phyloP scores from a whole-genome alignment of 768 basidiomycete genomes.

The Lactifluus volemus region DNA sequence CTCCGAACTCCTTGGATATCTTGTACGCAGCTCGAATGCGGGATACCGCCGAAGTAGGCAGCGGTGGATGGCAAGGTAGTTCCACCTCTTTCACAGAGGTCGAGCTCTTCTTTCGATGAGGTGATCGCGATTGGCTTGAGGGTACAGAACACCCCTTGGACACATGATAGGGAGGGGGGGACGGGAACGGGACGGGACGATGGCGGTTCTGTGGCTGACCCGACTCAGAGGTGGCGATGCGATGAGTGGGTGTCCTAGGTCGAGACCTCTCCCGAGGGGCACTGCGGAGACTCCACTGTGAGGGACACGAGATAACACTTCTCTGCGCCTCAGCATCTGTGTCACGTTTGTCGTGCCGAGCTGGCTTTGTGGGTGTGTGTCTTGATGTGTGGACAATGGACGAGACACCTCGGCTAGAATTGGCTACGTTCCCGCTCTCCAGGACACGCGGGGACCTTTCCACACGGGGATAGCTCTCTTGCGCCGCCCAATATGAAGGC shows the following conservation, averaged over 20 bases:
- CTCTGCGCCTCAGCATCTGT: background rate
- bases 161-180: conserved; percentile 1
- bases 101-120: background rate
- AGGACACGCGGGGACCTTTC: background rate
- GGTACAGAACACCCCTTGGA: background rate
- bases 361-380: background rate
- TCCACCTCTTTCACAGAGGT: background rate
- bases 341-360: background rate
- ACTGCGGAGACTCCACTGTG: background rate
- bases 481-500: background rate
- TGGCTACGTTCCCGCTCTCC: background rate
- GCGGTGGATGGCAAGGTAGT: background rate
- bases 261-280: background rate
- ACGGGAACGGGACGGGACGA: background rate
- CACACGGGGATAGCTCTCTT: background rate
- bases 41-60: background rate
- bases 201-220: background rate
- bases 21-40: conserved; percentile 10
- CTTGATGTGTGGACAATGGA: background rate
- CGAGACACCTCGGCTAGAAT: background rate
- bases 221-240: background rate
- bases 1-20: conserved; percentile 3
- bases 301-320: background rate
- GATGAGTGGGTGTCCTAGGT: background rate
- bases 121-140: background rate